Evolutionary conservation across 306 rosid species (phyloP).

Genomic region (Cucurbita moschata): DNA sequence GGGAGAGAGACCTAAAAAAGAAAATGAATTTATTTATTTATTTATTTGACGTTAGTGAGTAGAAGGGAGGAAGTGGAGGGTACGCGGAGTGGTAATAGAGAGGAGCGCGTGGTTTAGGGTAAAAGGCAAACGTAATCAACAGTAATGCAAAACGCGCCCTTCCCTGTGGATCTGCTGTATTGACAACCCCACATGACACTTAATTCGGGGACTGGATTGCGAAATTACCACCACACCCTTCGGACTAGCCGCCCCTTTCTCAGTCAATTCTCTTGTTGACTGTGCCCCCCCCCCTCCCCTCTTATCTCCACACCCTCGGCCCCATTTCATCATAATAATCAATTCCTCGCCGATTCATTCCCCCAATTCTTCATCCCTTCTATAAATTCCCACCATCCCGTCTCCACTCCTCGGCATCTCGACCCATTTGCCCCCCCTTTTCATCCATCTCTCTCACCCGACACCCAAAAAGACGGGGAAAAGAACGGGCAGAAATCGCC

Average conservation of each 20-base stretch:
- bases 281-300: neutral
- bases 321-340: neutral
- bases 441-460: neutral
- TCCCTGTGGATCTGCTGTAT: slow-evolving; percentile 10
- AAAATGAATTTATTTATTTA: too few species aligned
- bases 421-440: neutral
- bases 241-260: slow-evolving; percentile 25
- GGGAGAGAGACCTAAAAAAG: too few species aligned
- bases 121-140: neutral
- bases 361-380: neutral
- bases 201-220: slow-evolving; percentile 25
- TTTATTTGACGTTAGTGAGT: too few species aligned
- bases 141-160: slow-evolving; percentile 3
- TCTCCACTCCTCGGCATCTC: neutral
- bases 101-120: neutral
- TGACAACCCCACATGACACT: slow-evolving; percentile 50
- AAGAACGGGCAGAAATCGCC: neutral
- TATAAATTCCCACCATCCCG: slow-evolving; percentile 18
- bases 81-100: neutral
- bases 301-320: neutral
- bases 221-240: slow-evolving; percentile 16
- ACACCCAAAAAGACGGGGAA: neutral
- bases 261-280: slow-evolving; percentile 67
- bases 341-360: slow-evolving; percentile 2
- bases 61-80: neutral